phyloP scores from a whole-genome alignment of 1,139 yeast genomes.

The Protomyces gravidus region DNA sequence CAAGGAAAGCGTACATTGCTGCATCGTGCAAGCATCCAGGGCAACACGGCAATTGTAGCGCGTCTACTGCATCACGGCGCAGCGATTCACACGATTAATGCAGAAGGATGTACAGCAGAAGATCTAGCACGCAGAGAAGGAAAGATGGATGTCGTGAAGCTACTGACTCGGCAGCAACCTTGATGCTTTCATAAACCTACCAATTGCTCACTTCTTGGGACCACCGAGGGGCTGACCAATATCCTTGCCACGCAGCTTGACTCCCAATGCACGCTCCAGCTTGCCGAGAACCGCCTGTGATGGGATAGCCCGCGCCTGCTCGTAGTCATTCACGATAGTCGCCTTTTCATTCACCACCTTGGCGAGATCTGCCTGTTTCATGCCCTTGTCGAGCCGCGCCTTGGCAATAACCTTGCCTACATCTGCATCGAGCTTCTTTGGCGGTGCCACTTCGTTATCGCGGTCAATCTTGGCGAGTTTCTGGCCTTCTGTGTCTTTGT shows the following conservation, averaged over 20 bases:
- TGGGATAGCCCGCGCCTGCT: slow-evolving; percentile 94
- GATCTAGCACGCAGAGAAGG: neutral
- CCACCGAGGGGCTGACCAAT: slow-evolving; percentile 86
- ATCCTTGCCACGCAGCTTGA: slow-evolving; percentile 91
- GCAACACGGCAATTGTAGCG: neutral
- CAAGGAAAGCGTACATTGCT: slow-evolving; percentile 10
- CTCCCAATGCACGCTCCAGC: slow-evolving; percentile 89
- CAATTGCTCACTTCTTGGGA: slow-evolving; percentile 53
- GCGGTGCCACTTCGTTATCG: slow-evolving; percentile 88
- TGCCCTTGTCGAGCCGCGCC: slow-evolving; percentile 81
- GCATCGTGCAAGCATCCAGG: slow-evolving; percentile 8
- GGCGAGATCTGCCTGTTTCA: slow-evolving; percentile 94
- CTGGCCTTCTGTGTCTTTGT: slow-evolving; percentile 84
- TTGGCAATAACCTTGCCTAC: slow-evolving; percentile 86
- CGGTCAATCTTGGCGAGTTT: slow-evolving; percentile 88
- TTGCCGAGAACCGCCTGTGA: slow-evolving; percentile 91
- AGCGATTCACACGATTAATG: neutral
- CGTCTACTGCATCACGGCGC: neutral
- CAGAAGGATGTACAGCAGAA: slow-evolving; percentile 4
- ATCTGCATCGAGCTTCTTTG: slow-evolving; percentile 72
- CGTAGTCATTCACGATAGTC: slow-evolving; percentile 89
- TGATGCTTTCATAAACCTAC: neutral
- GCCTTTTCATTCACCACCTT: slow-evolving; percentile 95
- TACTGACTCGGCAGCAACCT: neutral
- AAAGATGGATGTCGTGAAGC: neutral